A percentile compares a stretch with the other conserved stretches of the same genome.
Evolutionary conservation across 805 yeast genomes (phyloP).

Genomic region (Diddensiella transvaalensis): DNA sequence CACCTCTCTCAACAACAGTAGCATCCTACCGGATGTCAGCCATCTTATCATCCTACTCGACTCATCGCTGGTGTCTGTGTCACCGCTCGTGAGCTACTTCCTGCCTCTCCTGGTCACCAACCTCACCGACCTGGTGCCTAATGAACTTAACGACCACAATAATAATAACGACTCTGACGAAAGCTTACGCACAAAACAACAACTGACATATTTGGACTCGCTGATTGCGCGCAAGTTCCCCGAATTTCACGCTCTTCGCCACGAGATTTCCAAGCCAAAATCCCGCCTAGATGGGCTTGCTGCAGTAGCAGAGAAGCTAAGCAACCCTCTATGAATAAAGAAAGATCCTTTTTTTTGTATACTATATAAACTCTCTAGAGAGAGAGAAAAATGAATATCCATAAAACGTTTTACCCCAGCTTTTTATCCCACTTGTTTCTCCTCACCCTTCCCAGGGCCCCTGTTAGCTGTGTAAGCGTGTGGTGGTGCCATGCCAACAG

Average conservation of each 20-base stretch:
- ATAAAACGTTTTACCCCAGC: too few species aligned
- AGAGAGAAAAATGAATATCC: too few species aligned
- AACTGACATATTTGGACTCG: slow-evolving; percentile 16
- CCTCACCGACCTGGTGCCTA: slow-evolving; percentile 5
- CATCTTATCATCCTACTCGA: slow-evolving; percentile 19
- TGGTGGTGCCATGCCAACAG: too few species aligned
- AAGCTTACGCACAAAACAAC: slow-evolving; percentile 2
- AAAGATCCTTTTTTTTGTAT: too few species aligned
- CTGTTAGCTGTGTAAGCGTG: too few species aligned
- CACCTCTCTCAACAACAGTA: not conserved
- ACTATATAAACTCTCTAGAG: too few species aligned
- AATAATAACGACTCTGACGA: not conserved
- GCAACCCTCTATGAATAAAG: slow-evolving; percentile 1
- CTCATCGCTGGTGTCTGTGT: slow-evolving; percentile 22
- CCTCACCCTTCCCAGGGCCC: too few species aligned
- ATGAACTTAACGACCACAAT: slow-evolving; percentile 1
- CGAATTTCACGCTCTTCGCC: slow-evolving; percentile 13
- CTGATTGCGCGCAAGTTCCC: slow-evolving; percentile 19
- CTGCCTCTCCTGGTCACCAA: slow-evolving; percentile 19
- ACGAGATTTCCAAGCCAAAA: slow-evolving; percentile 6
- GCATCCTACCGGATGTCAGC: slow-evolving; percentile 13
- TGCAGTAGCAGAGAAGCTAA: slow-evolving; percentile 18
- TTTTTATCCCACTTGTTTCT: too few species aligned
- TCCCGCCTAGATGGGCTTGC: slow-evolving; percentile 23
- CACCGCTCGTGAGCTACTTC: slow-evolving; percentile 21